Percentiles rank a stretch among this genome's conserved stretches.
Evolutionary conservation across 352 stramenopile species (phyloP).

Genomic region (Thalassiosira hispida): DNA sequence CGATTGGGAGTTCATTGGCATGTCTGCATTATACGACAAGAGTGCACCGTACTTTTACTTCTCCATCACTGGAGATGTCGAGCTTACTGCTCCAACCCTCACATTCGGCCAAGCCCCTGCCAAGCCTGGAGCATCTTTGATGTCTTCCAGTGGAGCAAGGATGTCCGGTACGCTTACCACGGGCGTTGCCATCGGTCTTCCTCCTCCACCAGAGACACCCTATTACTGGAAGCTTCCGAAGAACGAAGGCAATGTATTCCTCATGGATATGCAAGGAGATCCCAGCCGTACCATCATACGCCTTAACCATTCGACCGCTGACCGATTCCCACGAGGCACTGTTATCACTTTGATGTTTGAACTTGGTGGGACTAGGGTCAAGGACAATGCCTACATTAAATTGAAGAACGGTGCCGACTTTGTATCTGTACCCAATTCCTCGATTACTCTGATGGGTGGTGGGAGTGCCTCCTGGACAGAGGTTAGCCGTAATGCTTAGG

Average conservation of each 20-base stretch:
- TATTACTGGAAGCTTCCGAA: conserved; percentile 47
- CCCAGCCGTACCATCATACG: conserved; percentile 37
- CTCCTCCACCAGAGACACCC: conserved; percentile 18
- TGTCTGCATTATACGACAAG: conserved; percentile 50
- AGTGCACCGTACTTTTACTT: conserved; percentile 51
- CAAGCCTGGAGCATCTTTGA: conserved; percentile 35
- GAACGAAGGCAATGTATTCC: conserved; percentile 41
- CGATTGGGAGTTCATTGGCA: conserved; percentile 53
- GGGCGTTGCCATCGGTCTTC: conserved; percentile 19
- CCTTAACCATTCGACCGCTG: conserved; percentile 34
- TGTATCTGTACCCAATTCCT: conserved; percentile 32
- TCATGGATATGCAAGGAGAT: conserved; percentile 42
- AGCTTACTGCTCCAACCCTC: conserved; percentile 44
- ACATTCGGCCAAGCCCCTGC: conserved; percentile 33
- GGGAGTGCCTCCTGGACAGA: conserved; percentile 24
- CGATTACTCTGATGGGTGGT: conserved; percentile 24
- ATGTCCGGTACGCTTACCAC: conserved; percentile 40
- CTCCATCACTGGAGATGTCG: conserved; percentile 49
- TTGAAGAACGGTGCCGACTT: conserved; percentile 39
- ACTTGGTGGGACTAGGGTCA: conserved; percentile 37
- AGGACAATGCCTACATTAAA: conserved; percentile 44
- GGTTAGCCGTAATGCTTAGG: conserved; percentile 27
- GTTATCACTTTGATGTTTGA: conserved; percentile 38
- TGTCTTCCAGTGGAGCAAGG: conserved; percentile 41
- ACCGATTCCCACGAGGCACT: conserved; percentile 33